These are phyloP conservation scores for Byssothecium circinans DNA, from an alignment of 2,329 filamentous ascomycete genomes.

Conservation along the genomic window DNA sequence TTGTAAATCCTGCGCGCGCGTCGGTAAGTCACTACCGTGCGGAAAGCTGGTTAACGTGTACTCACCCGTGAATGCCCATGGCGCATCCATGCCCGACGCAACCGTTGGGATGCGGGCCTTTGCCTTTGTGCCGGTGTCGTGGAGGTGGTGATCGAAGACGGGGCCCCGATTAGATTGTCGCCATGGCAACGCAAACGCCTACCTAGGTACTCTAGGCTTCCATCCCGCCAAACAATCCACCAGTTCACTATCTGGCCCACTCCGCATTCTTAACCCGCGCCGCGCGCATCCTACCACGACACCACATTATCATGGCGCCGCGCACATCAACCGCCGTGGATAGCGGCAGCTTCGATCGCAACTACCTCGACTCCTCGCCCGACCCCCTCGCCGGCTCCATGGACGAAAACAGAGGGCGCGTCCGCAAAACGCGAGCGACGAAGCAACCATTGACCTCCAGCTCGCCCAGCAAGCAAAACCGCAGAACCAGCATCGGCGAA, in stretches of 20 bases:
- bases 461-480: constrained; percentile 36
- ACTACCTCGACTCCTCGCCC: constrained; percentile 38
- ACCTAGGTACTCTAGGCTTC: not conserved
- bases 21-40: constrained; percentile 13
- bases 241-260: not conserved
- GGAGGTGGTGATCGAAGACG: not conserved
- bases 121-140: constrained; percentile 5
- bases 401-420: constrained; percentile 23
- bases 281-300: not conserved
- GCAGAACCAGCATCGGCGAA: constrained; percentile 18
- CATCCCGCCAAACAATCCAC: not conserved
- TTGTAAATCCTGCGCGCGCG: constrained; percentile 71
- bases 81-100: constrained; percentile 20
- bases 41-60: not conserved
- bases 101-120: too few relatives aligned
- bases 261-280: constrained; percentile 23
- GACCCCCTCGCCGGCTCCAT: constrained; percentile 40
- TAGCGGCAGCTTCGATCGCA: constrained; percentile 23
- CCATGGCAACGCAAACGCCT: constrained; percentile 23
- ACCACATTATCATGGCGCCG: constrained; percentile 24
- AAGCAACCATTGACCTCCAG: constrained; percentile 29
- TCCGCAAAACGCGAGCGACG: constrained; percentile 21
- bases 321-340: constrained; percentile 19
- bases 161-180: constrained; percentile 35
- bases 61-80: constrained; percentile 47